phyloP scores from a whole-genome alignment of 2,329 filamentous ascomycete genomes.

The Ceratocystis cacaofunesta region DNA sequence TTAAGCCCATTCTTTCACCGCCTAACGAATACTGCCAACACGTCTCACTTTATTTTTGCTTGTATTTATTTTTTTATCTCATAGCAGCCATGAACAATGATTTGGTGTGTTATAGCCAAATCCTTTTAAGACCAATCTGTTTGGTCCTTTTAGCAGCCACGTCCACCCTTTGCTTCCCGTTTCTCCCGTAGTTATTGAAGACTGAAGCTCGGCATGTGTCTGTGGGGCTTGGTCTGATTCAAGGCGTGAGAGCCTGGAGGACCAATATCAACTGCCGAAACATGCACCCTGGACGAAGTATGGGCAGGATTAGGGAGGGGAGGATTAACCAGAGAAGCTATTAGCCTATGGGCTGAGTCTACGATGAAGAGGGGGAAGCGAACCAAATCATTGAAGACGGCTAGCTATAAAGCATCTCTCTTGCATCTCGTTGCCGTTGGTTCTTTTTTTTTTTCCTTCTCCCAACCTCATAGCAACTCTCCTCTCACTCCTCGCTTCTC shows the following conservation, averaged over 20 bases:
- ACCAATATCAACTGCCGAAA: conserved; percentile 1
- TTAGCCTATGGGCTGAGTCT: not conserved
- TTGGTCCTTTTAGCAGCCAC: not conserved
- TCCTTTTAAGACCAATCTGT: not conserved
- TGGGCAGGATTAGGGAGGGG: not conserved
- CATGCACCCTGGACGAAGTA: not conserved
- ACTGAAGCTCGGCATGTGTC: not conserved
- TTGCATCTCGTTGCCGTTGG: too few species aligned
- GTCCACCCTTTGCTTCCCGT: not conserved
- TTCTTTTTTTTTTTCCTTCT: not conserved
- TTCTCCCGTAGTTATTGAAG: not conserved
- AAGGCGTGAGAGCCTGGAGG: not conserved
- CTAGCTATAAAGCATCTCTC: not conserved
- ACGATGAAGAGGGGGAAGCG: not conserved
- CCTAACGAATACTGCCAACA: not conserved
- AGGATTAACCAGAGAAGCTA: not conserved
- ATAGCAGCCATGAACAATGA: not conserved
- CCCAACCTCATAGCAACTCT: not conserved
- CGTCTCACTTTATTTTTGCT: not conserved
- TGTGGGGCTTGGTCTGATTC: not conserved
- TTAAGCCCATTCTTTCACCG: not conserved
- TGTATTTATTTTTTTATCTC: not conserved
- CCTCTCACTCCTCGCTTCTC: not conserved
- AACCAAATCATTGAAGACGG: not conserved
- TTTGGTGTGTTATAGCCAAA: not conserved